These are phyloP conservation scores for Albifimbria verrucaria DNA, from an alignment of 2,329 filamentous ascomycete species.

Conservation along the genomic window DNA sequence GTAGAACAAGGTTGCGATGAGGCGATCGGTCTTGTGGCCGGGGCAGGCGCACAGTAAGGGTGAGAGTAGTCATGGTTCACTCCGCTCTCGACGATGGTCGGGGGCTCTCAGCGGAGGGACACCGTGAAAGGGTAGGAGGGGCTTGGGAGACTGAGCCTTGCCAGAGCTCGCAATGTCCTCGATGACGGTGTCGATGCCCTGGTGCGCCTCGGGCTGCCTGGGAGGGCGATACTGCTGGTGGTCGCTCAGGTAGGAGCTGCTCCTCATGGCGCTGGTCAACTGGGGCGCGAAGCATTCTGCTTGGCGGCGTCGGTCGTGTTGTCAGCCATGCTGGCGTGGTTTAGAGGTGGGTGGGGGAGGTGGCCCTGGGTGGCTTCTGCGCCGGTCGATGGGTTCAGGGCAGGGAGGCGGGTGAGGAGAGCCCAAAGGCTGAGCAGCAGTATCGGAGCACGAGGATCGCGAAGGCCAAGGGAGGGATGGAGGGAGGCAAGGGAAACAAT, in stretches of 20 bases:
- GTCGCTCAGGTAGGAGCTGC: conserved; percentile 60
- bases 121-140: conserved; percentile 53
- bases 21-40: conserved; percentile 45
- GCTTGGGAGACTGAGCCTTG: conserved; percentile 32
- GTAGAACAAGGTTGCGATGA: conserved; percentile 65
- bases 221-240: conserved; percentile 62
- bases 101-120: conserved; percentile 57
- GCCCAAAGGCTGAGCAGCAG: not conserved
- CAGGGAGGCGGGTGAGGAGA: not conserved
- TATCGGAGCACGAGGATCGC: not conserved
- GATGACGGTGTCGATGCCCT: conserved; percentile 63
- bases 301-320: conserved; percentile 26
- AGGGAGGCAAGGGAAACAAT: too few relatives aligned
- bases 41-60: conserved; percentile 56
- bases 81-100: conserved; percentile 59
- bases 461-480: too few relatives aligned
- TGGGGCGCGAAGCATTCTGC: conserved; percentile 39
- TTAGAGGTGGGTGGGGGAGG: conserved; percentile 13
- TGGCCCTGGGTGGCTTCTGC: not conserved
- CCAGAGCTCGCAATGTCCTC: conserved; percentile 46
- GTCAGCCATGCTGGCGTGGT: conserved; percentile 22
- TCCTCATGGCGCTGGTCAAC: conserved; percentile 50
- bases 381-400: not conserved
- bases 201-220: conserved; percentile 49
- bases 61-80: conserved; percentile 61